These are phyloP conservation scores for Colletotrichum lindemuthianum DNA, from an alignment of 2,329 filamentous ascomycete species.

Conservation along the genomic window DNA sequence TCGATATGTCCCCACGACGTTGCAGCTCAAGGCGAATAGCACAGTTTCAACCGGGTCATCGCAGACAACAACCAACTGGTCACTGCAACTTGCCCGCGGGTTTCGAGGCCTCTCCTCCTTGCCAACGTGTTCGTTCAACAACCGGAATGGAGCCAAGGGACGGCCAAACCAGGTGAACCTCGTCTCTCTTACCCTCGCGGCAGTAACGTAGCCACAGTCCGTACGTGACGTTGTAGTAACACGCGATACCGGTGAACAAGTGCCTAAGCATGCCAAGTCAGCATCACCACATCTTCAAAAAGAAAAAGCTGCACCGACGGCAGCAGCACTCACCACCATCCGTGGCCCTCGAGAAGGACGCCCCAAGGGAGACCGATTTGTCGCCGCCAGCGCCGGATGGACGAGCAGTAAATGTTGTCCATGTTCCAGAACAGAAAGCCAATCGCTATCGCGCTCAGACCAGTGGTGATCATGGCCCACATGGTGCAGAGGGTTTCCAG, in stretches of 20 bases:
- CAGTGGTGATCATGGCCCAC: constrained; percentile 76
- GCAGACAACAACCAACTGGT: too few species aligned
- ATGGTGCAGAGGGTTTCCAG: constrained; percentile 67
- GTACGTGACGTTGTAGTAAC: constrained; percentile 7
- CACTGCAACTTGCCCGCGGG: too few species aligned
- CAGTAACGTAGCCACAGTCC: constrained; percentile 8
- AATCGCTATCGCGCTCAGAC: constrained; percentile 39
- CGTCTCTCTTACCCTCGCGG: constrained; percentile 9
- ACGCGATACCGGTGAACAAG: constrained; percentile 3
- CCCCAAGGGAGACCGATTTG: constrained; percentile 82
- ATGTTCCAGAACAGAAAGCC: constrained; percentile 79
- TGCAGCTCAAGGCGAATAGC: too few species aligned
- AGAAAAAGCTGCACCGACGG: neutral
- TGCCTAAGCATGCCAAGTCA: neutral
- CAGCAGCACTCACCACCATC: constrained; percentile 70
- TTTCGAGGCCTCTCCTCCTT: neutral
- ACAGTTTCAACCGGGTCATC: too few species aligned
- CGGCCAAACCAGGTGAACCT: constrained; percentile 2
- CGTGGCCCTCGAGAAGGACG: constrained; percentile 69
- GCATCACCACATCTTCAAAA: neutral
- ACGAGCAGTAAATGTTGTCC: constrained; percentile 80
- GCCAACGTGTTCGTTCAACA: neutral
- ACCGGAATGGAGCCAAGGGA: neutral
- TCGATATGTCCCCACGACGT: too few species aligned
- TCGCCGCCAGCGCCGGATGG: constrained; percentile 72